phyloP scores from a whole-genome alignment of 495 filamentous ascomycete species.

The Hypoxylon cercidicola region DNA sequence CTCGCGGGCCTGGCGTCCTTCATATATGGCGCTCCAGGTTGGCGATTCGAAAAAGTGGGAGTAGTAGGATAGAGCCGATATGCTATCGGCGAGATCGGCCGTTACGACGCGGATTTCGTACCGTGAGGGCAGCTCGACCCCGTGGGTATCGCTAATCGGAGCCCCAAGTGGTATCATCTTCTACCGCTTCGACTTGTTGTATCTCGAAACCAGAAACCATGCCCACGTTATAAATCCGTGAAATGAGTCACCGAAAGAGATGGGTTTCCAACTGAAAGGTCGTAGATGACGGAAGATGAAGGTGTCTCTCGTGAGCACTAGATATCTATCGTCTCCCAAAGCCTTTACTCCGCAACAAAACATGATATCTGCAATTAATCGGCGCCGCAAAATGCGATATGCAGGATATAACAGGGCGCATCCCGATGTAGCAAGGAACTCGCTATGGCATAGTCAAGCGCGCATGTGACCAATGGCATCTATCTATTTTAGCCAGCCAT shows the following conservation, averaged over 20 bases:
- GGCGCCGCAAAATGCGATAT: constrained; percentile 12
- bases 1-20: constrained; percentile 24
- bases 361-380: constrained; percentile 18
- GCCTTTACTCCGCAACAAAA: constrained; percentile 3
- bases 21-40: constrained; percentile 34
- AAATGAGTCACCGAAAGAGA: background rate
- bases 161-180: constrained; percentile 29
- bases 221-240: background rate
- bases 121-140: constrained; percentile 30
- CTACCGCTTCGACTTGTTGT: background rate
- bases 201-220: constrained; percentile 7
- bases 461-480: constrained; percentile 26
- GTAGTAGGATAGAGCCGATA: constrained; percentile 32
- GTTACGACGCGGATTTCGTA: constrained; percentile 36
- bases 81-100: constrained; percentile 18
- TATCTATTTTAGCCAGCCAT: constrained; percentile 18
- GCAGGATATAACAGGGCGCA: constrained; percentile 14
- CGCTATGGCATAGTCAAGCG: constrained; percentile 19
- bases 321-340: background rate
- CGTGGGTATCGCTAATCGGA: constrained; percentile 29
- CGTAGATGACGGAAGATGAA: background rate
- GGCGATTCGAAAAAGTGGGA: constrained; percentile 29
- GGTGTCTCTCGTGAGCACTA: constrained; percentile 15
- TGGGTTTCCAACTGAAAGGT: background rate
- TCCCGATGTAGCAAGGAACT: constrained; percentile 36